Base-by-base conservation (phyloP, 164 flowering plant species). In the Echeveria elegans region DNA sequence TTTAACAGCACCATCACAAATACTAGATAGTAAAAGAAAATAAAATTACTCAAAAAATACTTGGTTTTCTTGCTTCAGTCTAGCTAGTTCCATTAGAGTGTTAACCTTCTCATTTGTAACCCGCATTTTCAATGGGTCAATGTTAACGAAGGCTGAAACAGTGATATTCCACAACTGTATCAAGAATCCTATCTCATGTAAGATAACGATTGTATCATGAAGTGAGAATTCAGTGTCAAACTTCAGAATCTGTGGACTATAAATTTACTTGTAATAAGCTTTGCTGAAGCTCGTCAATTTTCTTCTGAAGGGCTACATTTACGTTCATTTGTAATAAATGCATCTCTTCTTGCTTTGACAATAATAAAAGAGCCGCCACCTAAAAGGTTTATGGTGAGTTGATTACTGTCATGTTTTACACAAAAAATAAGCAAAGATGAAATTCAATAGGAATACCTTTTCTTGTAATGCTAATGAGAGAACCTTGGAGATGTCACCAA, bases 341-440 rank as follows among this genome's bases (percentile, higher is more conserved):
- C 61, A 96, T 82, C 75, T 94, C 99, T 77, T 94, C 99, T 83
- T 94, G 86, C 79, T 91, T 97, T 64, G 97, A 87, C 29, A 94
- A 68, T 70, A 89, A 93, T 74, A 94, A 72, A 24, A 94, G 70
- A 15, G 96, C 77, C 28, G 80, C 73, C 69, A 94, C 99, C 99
- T 94, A 78, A 73, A 43, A 72, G 30, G 48, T 40, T 4, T 34
- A 19, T 9, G 6, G 11, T 18, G 9, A n/a, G n/a, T n/a, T n/a
- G n/a, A n/a, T n/a, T n/a, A 19, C 43, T 37, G 40, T 61, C 21
- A 61, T 6, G 37, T 16, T 31, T 30, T 28, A 16, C 19, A 62
- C 8, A 47, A 37, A 36, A 21, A 37, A 34, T n/a, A 40, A 37
- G 29, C 6, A 2, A 36, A 10, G 4, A 40, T 34, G 34, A 32